These are phyloP conservation scores for Suillus subluteus DNA, from an alignment of 768 basidiomycete species.

Conservation along the genomic window DNA sequence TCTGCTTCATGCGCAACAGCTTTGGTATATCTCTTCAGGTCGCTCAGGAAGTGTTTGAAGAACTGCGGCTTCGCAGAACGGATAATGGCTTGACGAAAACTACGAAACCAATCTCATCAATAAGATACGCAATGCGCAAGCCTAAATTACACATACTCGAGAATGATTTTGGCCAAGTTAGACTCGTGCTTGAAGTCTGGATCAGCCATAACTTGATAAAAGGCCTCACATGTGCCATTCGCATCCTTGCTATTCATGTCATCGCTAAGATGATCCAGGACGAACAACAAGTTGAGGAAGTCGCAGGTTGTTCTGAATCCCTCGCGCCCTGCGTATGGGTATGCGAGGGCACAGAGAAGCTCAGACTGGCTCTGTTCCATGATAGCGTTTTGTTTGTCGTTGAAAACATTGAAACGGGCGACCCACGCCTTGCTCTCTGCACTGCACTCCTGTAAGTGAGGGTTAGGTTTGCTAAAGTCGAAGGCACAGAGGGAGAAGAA, in stretches of 20 bases:
- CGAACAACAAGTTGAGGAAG: slow-evolving; percentile 66
- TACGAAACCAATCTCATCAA: slow-evolving; percentile 26
- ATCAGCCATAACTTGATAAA: slow-evolving; percentile 55
- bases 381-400: slow-evolving; percentile 54
- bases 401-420: slow-evolving; percentile 59
- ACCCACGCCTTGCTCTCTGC: slow-evolving; percentile 65
- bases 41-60: slow-evolving; percentile 56
- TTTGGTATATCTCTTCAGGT: slow-evolving; percentile 57
- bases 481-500: slow-evolving; percentile 51
- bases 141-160: slow-evolving; percentile 46
- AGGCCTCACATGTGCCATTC: slow-evolving; percentile 51
- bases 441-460: slow-evolving; percentile 56
- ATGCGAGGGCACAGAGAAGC: slow-evolving; percentile 61
- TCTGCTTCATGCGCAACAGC: slow-evolving; percentile 62
- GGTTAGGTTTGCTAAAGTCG: slow-evolving; percentile 52
- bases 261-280: slow-evolving; percentile 70
- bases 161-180: slow-evolving; percentile 56
- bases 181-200: slow-evolving; percentile 57
- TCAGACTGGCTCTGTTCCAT: slow-evolving; percentile 64
- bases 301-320: slow-evolving; percentile 64
- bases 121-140: neutral
- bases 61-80: slow-evolving; percentile 38
- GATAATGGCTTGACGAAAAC: slow-evolving; percentile 53
- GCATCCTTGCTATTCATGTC: slow-evolving; percentile 64
- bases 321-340: slow-evolving; percentile 60